These are phyloP conservation scores for Metarhizium humberi DNA, from an alignment of 2,329 filamentous ascomycete genomes.

Conservation along the genomic window DNA sequence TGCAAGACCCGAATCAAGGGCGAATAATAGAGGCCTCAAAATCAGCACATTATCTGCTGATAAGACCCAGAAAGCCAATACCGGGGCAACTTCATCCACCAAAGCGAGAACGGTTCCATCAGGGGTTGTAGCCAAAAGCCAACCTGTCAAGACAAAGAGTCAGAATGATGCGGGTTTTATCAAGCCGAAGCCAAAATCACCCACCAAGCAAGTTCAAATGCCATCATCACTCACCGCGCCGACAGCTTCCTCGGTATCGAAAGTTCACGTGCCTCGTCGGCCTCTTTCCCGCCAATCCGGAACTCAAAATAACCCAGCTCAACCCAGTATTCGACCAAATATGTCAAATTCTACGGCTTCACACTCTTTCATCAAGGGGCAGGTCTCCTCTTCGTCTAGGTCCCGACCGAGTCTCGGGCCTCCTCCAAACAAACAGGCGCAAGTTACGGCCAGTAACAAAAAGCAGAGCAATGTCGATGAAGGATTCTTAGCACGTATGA, in stretches of 20 bases:
- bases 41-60: neutral
- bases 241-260: conserved; percentile 60
- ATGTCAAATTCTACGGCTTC: conserved; percentile 8
- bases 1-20: neutral
- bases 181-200: conserved; percentile 57
- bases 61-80: conserved; percentile 7
- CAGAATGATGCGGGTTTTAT: conserved; percentile 32
- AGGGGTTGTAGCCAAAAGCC: conserved; percentile 31
- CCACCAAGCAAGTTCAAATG: conserved; percentile 57
- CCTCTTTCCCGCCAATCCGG: conserved; percentile 19
- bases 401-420: conserved; percentile 45
- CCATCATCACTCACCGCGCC: conserved; percentile 60
- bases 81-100: neutral
- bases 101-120: conserved; percentile 22
- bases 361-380: conserved; percentile 27
- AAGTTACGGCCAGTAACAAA: conserved; percentile 5
- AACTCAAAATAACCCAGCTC: conserved; percentile 21
- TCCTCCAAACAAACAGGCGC: conserved; percentile 42
- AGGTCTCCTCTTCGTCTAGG: conserved; percentile 34
- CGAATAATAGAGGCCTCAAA: neutral
- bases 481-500: conserved; percentile 72
- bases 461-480: conserved; percentile 53
- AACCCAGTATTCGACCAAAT: conserved; percentile 10
- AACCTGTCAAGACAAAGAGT: conserved; percentile 30
- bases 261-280: conserved; percentile 25